Evolutionary conservation across 305 asterid species (phyloP).

Genomic region (Fraxinus dipetala): DNA sequence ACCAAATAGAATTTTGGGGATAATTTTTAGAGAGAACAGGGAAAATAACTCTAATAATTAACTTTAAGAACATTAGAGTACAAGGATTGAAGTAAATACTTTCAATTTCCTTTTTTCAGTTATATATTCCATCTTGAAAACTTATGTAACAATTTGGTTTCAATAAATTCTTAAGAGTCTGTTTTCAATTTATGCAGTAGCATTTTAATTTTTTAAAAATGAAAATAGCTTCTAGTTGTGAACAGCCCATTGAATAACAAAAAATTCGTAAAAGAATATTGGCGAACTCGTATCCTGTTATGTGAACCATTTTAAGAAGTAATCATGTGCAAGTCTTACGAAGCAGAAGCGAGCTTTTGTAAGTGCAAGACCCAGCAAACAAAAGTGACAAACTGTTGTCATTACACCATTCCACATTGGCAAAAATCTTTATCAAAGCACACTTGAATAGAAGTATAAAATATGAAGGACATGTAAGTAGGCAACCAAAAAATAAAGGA

Average conservation of each 20-base stretch:
- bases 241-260: not conserved
- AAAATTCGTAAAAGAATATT: not conserved
- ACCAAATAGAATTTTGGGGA: not conserved
- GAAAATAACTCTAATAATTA: not conserved
- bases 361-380: not conserved
- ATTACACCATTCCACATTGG: too few relatives aligned
- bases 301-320: not conserved
- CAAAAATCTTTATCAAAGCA: not conserved
- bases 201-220: not conserved
- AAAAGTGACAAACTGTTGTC: not conserved
- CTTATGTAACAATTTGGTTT: not conserved
- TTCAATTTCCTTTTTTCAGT: conserved; percentile 5
- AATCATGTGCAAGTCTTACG: not conserved
- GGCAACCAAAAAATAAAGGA: not conserved
- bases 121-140: conserved; percentile 1
- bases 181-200: not conserved
- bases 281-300: not conserved
- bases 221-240: not conserved
- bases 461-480: not conserved
- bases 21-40: not conserved
- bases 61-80: not conserved
- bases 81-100: not conserved
- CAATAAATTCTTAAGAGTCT: not conserved
- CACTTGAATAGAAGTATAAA: not conserved
- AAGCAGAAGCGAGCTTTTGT: not conserved